phyloP scores from a whole-genome alignment of 164 flowering plant species.

The Chloranthus sessilifolius region DNA sequence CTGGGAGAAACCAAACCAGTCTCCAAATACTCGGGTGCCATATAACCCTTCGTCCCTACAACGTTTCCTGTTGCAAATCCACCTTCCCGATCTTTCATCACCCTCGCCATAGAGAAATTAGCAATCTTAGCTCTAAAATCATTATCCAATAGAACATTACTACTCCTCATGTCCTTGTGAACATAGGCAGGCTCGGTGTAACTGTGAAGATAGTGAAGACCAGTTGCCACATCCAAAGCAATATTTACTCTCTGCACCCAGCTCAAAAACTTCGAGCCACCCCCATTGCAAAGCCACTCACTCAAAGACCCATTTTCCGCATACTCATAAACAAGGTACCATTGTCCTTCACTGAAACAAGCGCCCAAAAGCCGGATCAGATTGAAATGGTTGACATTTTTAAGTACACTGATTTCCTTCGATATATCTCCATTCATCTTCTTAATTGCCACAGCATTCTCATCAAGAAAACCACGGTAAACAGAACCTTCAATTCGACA shows the following conservation, averaged over 20 bases:
- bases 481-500: conserved; percentile 43
- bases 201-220: conserved; percentile 17
- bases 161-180: conserved; percentile 11
- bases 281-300: conserved; percentile 34
- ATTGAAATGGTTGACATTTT: conserved; percentile 57
- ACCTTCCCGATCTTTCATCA: not conserved
- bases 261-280: conserved; percentile 2
- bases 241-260: conserved; percentile 13
- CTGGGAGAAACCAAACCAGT: conserved; percentile 8
- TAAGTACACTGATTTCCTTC: conserved; percentile 43
- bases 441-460: conserved; percentile 40
- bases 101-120: conserved; percentile 8
- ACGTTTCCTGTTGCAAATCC: conserved; percentile 3
- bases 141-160: conserved; percentile 7
- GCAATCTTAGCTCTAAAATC: conserved; percentile 12
- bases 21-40: conserved; percentile 18
- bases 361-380: conserved; percentile 44
- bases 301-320: conserved; percentile 45
- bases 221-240: conserved; percentile 11
- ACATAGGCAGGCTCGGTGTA: conserved; percentile 6
- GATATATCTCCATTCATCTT: conserved; percentile 26
- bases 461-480: conserved; percentile 35
- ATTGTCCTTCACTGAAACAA: conserved; percentile 29
- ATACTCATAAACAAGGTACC: conserved; percentile 53
- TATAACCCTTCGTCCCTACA: conserved; percentile 8